These are phyloP conservation scores for Nematodospora valgi DNA, from an alignment of 805 yeast species.

Conservation along the genomic window DNA sequence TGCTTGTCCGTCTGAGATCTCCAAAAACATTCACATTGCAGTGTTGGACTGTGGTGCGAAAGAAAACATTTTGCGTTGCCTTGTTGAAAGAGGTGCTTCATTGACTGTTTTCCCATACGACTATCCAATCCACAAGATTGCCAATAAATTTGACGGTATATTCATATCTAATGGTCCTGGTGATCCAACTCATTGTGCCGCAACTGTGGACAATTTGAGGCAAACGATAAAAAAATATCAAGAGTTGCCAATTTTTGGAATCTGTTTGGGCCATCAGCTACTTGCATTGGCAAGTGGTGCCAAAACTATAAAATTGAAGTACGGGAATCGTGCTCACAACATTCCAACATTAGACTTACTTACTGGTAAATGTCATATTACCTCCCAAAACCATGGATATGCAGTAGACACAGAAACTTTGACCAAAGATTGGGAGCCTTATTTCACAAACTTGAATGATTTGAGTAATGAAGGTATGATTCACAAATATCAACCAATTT, in stretches of 20 bases:
- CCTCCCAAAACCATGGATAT: slow-evolving; percentile 98
- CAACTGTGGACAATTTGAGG: slow-evolving; percentile 71
- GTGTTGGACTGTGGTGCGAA: slow-evolving; percentile 98
- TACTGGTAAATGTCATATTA: slow-evolving; percentile 94
- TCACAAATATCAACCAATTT: slow-evolving; percentile 81
- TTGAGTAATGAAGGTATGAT: slow-evolving; percentile 97
- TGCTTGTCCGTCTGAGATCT: slow-evolving; percentile 54
- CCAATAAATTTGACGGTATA: slow-evolving; percentile 89
- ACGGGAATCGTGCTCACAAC: slow-evolving; percentile 98
- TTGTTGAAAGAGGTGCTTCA: slow-evolving; percentile 93
- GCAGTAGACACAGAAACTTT: slow-evolving; percentile 87
- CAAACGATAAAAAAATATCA: slow-evolving; percentile 60
- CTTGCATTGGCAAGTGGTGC: slow-evolving; percentile 95
- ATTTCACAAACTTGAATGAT: slow-evolving; percentile 90
- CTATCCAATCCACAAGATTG: slow-evolving; percentile 88
- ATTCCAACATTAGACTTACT: slow-evolving; percentile 90
- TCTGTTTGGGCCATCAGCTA: slow-evolving; percentile 96
- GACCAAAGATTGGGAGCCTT: slow-evolving; percentile 72
- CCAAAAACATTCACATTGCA: slow-evolving; percentile 71
- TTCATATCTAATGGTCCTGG: slow-evolving; percentile 97
- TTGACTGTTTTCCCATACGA: slow-evolving; percentile 96
- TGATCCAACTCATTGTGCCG: slow-evolving; percentile 87
- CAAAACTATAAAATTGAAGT: slow-evolving; percentile 85
- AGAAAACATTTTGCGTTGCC: slow-evolving; percentile 92
- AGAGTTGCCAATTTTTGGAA: slow-evolving; percentile 91